These are phyloP conservation scores for Penicillium soppii DNA, from an alignment of 495 filamentous ascomycete species.

Conservation along the genomic window DNA sequence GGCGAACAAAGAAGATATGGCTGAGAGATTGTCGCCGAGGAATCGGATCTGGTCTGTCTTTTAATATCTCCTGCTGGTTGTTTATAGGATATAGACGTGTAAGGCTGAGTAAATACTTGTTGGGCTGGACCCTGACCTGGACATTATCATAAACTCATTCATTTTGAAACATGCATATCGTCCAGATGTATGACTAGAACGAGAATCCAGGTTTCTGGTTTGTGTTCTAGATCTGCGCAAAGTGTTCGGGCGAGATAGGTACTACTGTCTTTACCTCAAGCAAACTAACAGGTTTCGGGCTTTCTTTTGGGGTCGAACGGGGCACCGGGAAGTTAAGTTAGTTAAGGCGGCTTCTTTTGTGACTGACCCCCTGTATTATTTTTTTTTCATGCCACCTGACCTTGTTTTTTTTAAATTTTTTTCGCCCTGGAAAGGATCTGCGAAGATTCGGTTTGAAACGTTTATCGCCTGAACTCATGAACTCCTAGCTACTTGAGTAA, in stretches of 20 bases:
- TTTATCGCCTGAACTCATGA: not conserved
- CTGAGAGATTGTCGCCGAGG: not conserved
- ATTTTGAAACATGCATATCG: not conserved
- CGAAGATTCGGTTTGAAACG: not conserved
- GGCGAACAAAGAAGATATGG: not conserved
- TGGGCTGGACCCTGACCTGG: too few species aligned
- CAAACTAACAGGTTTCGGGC: too few species aligned
- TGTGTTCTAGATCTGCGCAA: constrained; percentile 3
- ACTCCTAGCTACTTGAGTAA: not conserved
- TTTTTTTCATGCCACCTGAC: constrained; percentile 7
- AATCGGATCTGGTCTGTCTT: not conserved
- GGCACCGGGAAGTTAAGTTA: not conserved
- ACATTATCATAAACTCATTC: too few species aligned
- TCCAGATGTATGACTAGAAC: not conserved
- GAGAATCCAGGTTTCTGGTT: not conserved
- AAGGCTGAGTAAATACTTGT: too few species aligned
- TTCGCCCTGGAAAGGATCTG: not conserved
- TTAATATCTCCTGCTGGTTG: not conserved
- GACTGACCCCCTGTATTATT: not conserved
- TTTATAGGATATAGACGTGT: too few species aligned
- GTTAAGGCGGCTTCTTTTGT: not conserved
- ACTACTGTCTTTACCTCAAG: constrained; percentile 1
- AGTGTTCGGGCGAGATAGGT: not conserved
- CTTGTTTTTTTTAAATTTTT: not conserved
- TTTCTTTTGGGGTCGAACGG: constrained; percentile 1